phyloP scores from a whole-genome alignment of 768 basidiomycete genomes.

The Phlebiopsis flavidoalba region DNA sequence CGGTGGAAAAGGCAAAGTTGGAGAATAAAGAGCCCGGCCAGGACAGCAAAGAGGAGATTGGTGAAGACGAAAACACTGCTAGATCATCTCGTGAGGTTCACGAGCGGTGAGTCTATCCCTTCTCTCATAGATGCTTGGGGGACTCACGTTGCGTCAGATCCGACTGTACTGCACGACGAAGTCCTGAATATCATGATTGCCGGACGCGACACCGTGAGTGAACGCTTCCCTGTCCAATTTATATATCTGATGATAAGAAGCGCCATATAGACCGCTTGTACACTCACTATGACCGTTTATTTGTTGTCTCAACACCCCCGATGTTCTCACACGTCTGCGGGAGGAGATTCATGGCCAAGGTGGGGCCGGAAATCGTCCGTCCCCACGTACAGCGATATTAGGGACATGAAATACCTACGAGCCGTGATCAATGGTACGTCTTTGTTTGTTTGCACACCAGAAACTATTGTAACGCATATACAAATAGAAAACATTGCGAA shows the following conservation, averaged over 20 bases:
- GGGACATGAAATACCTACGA: constrained; percentile 30
- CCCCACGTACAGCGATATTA: constrained; percentile 30
- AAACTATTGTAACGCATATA: neutral
- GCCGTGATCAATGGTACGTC: constrained; percentile 31
- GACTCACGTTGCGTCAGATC: constrained; percentile 16
- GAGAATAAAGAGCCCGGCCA: neutral
- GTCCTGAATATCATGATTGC: constrained; percentile 30
- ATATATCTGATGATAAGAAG: neutral
- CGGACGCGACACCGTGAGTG: constrained; percentile 28
- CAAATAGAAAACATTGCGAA: constrained; percentile 36
- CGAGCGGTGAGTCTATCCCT: constrained; percentile 26
- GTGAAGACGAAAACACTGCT: constrained; percentile 36
- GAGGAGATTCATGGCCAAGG: constrained; percentile 28
- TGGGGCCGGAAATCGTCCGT: constrained; percentile 21
- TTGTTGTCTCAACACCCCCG: constrained; percentile 27
- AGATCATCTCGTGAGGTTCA: constrained; percentile 34
- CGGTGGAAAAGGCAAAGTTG: constrained; percentile 17
- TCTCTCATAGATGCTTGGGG: too few species aligned
- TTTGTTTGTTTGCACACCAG: too few species aligned
- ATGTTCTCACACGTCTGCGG: constrained; percentile 25
- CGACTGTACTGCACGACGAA: constrained; percentile 27
- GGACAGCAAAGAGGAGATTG: constrained; percentile 3
- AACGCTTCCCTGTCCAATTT: too few species aligned
- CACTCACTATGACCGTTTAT: constrained; percentile 29
- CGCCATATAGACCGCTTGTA: constrained; percentile 24